Percentiles rank a stretch among this genome's conserved stretches.
Evolutionary conservation across 768 basidiomycete species (phyloP).

Genomic region (Kwoniella pini): DNA sequence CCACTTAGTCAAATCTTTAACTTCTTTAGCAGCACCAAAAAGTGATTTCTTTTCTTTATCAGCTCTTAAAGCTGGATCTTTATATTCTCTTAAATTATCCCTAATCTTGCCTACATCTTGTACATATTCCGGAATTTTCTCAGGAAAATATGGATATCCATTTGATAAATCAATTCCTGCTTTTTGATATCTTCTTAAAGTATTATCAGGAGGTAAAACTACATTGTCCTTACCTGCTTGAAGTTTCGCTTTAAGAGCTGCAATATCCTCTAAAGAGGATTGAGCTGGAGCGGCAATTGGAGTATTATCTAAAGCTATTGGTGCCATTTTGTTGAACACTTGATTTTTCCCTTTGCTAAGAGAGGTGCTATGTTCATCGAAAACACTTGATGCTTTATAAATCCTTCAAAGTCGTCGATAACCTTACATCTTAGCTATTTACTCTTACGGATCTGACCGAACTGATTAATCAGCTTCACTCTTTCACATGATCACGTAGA

Average conservation of each 20-base stretch:
- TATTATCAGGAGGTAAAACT: conserved; percentile 36
- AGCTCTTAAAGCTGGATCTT: conserved; percentile 68
- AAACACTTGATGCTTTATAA: too few species aligned
- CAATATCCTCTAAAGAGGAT: conserved; percentile 22
- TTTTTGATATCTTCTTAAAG: conserved; percentile 37
- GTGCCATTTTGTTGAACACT: conserved; percentile 26
- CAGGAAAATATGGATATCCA: conserved; percentile 45
- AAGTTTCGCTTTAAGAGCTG: conserved; percentile 19
- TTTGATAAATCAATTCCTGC: conserved; percentile 43
- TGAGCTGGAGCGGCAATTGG: neutral
- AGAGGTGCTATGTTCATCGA: too few species aligned
- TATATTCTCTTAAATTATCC: conserved; percentile 43
- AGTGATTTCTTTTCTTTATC: conserved; percentile 70
- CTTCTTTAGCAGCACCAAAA: conserved; percentile 66
- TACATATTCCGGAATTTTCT: conserved; percentile 38
- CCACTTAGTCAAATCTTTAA: conserved; percentile 67
- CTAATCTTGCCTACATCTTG: conserved; percentile 43
- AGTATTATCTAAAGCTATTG: conserved; percentile 34
- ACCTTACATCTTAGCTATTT: too few species aligned
- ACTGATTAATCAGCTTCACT: neutral
- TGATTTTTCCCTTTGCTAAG: too few species aligned
- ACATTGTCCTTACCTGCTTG: conserved; percentile 5
- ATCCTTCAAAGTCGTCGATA: too few species aligned
- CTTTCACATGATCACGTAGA: conserved; percentile 13
- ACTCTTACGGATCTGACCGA: neutral